A percentile compares a stretch with the other conserved stretches of the same genome.
These are phyloP conservation scores for Curvularia spicifera DNA, from an alignment of 2,329 filamentous ascomycete genomes.

Conservation along the genomic window DNA sequence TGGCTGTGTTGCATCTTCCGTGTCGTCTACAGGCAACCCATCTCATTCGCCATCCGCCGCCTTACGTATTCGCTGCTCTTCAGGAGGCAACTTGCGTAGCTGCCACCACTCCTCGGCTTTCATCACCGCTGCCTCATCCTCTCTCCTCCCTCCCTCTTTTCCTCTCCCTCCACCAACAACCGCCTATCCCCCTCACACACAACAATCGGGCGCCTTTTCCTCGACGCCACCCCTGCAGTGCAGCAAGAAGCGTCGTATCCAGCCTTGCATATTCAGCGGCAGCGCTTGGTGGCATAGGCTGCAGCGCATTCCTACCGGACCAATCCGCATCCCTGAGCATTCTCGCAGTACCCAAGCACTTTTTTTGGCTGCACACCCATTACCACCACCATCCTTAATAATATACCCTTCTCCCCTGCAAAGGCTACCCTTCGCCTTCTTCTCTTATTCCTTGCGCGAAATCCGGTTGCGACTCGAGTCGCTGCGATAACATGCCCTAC, in stretches of 20 bases:
- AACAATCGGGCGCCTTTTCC: conserved; percentile 23
- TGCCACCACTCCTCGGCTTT: conserved; percentile 23
- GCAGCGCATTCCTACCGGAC: conserved; percentile 44
- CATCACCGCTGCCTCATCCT: background rate
- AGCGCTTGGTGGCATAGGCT: conserved; percentile 40
- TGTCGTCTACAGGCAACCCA: conserved; percentile 29
- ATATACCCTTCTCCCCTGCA: conserved; percentile 22
- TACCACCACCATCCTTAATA: conserved; percentile 33
- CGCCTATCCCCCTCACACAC: conserved; percentile 16
- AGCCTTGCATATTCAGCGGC: conserved; percentile 41
- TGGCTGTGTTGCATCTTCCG: conserved; percentile 24
- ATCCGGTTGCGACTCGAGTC: conserved; percentile 16
- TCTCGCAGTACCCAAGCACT: conserved; percentile 41
- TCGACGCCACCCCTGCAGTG: conserved; percentile 22
- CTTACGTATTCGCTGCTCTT: conserved; percentile 38
- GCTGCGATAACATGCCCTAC: conserved; percentile 74
- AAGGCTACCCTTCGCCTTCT: conserved; percentile 8
- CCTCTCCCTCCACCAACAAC: background rate
- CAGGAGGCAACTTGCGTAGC: conserved; percentile 40
- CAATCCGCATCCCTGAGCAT: conserved; percentile 44
- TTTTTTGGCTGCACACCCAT: conserved; percentile 30
- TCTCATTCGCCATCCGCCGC: conserved; percentile 26
- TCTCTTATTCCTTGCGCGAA: conserved; percentile 12
- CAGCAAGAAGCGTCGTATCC: conserved; percentile 42
- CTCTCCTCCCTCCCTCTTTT: too few relatives aligned